These are phyloP conservation scores for Cordyceps cateniannulata DNA, from an alignment of 2,329 filamentous ascomycete species.

Conservation along the genomic window DNA sequence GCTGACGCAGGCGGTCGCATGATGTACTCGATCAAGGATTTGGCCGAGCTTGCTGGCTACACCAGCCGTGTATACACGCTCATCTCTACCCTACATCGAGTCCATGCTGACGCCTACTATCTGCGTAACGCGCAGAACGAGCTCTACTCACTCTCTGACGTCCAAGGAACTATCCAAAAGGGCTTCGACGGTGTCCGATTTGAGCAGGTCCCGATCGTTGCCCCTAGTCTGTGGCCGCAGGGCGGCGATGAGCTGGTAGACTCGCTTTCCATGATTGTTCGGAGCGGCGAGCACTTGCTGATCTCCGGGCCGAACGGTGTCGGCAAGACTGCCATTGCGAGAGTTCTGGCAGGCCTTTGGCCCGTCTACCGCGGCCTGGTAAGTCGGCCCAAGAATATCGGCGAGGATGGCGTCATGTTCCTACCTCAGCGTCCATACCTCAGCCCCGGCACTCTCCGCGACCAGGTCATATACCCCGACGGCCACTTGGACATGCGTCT, in stretches of 20 bases:
- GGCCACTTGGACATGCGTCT: conserved; percentile 90
- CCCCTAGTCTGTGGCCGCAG: conserved; percentile 78
- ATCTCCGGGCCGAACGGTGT: conserved; percentile 94
- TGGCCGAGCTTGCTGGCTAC: conserved; percentile 91
- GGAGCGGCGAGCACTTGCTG: conserved; percentile 85
- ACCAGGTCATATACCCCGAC: conserved; percentile 97
- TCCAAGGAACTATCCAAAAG: conserved; percentile 88
- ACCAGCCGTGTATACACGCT: conserved; percentile 94
- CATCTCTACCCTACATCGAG: conserved; percentile 88
- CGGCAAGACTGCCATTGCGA: conserved; percentile 82
- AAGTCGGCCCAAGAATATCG: conserved; percentile 72
- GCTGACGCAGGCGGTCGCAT: conserved; percentile 94
- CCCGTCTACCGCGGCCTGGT: conserved; percentile 91
- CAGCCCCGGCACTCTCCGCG: conserved; percentile 83
- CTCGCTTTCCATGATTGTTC: conserved; percentile 81
- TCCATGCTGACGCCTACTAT: conserved; percentile 85
- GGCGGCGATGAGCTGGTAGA: conserved; percentile 90
- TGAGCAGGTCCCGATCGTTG: conserved; percentile 88
- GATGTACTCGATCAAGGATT: conserved; percentile 99
- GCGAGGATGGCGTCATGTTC: conserved; percentile 96
- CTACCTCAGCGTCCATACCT: conserved; percentile 90
- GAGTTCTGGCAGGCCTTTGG: conserved; percentile 89
- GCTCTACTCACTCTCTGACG: conserved; percentile 81
- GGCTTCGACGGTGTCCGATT: conserved; percentile 92
- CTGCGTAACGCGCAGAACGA: conserved; percentile 62